Conservation (phyloP, 1,139 yeast species). For the Sugiyamaella castrensis region DNA sequence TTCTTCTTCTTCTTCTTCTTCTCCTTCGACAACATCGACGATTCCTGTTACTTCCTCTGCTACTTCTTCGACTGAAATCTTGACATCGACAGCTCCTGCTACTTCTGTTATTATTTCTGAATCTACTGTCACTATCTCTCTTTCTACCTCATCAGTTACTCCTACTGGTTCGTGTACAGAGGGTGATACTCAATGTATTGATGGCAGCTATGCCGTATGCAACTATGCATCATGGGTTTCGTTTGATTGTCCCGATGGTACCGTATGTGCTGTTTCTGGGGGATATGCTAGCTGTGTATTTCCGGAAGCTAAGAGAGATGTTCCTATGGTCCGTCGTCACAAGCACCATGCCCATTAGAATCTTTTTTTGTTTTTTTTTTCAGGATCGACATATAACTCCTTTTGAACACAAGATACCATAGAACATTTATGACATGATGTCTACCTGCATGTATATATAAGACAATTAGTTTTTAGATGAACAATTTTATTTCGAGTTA, state of each 20-base stretch:
- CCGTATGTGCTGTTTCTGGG: conserved; percentile 54
- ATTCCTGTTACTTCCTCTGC: conserved; percentile 4
- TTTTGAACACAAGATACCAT: not conserved
- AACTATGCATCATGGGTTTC: conserved; percentile 54
- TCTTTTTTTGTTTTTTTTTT: too few relatives aligned
- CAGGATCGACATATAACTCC: not conserved
- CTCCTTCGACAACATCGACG: conserved; percentile 6
- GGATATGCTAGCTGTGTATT: conserved; percentile 18
- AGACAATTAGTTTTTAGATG: not conserved
- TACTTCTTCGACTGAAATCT: conserved; percentile 10
- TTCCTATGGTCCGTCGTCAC: conserved; percentile 10
- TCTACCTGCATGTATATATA: too few relatives aligned
- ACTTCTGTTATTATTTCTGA: conserved; percentile 10
- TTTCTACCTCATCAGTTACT: conserved; percentile 20
- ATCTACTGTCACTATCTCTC: conserved; percentile 18
- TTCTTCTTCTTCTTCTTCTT: conserved; percentile 11
- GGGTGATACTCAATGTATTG: conserved; percentile 50
- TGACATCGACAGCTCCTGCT: conserved; percentile 10
- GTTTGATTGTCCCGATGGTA: conserved; percentile 55
- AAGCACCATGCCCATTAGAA: conserved; percentile 11
- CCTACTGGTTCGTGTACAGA: conserved; percentile 41
- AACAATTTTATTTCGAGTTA: too few relatives aligned
- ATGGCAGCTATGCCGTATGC: conserved; percentile 54
- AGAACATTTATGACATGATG: too few relatives aligned
- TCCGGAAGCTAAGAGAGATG: conserved; percentile 11